Base-by-base conservation (phyloP, 75 land plant genomes). In the Cryptomeria japonica region DNA sequence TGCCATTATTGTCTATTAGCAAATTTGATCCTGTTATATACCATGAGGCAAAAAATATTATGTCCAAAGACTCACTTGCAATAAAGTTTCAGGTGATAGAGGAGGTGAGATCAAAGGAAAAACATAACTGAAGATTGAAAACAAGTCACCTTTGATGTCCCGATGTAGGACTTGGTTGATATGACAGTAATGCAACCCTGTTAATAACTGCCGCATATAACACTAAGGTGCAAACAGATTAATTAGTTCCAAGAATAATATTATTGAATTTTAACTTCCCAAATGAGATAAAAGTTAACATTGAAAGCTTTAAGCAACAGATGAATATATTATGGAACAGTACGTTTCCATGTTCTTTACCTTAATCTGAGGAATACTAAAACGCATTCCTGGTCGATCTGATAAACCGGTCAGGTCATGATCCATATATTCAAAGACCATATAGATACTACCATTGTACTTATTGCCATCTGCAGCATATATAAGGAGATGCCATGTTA, bases 351-450 rank as follows among this genome's bases (percentile, higher is more conserved):
- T 1, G 28, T 32, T 42, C n/a, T 47, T 32, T 87, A 97, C 99
- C 96, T 98, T 98, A 15, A 98, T 94, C 88, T 98, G 99, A 15
- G 99, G 94, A 78, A 97, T 92, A 64, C 94, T 90, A 88, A 98
- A 98, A 80, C 96, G 92, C 95, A 95, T 90, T 47, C 99, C 99
- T 85, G 99, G 99, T 32, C 99, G 93, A 91, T 98, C 99, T 72
- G 99, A 90, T 38, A 98, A 93, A 58, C 99, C 99, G 38, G 99
- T 95, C 90, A 98, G 80, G 85, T 98, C 99, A 92, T 98, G 99
- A 91, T 98, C 99, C 99, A 98, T 98, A 84, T 98, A 98, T 88
- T 98, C 99, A 90, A 98, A 98, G 19, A 98, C 99, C 99, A 98
- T 97, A 82, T 98, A 98, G 55, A 97, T 98, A 88, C 95, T 94